Evolutionary conservation across 495 filamentous ascomycete genomes (phyloP), one percentile per base, ranked within the genome.

Genomic region (Talaromyces borbonicus): DNA sequence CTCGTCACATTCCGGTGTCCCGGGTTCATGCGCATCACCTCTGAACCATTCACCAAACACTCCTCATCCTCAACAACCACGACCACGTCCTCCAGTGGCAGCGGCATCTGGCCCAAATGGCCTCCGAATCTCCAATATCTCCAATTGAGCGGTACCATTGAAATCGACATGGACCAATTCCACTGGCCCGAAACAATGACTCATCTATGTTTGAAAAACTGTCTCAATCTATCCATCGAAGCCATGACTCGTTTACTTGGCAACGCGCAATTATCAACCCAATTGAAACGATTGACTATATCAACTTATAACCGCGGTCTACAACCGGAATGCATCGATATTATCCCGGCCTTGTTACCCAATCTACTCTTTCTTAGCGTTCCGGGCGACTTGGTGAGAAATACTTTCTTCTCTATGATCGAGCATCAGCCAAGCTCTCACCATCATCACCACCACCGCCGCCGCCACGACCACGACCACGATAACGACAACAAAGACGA

Each of bases 1-100:
- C 68, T 84, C 11, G 51, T 57, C 20, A 63, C 56, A 3, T 61
- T 87, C 4, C 67, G 68, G 27, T 69, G 85, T 33, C 82, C 82
- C 2, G 71, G 69, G 15, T 68, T 61, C n/a, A 73, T 71, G 26
- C 58, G 54, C 40, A 56, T 57, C 31, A 58, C 47, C 16, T 14
- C 45, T 9, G 30, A 53, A 12, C 16, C 33, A 37, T 12, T 14
- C 5, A 2, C 35, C 16, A 9, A 29, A 29, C 26, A 29, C 26
- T 6, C 26, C 5, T 5, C 5, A 29, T 29, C 5, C 26, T n/a
- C n/a, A n/a, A n/a, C n/a, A n/a, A n/a, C n/a, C n/a, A n/a, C n/a
- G n/a, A n/a, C n/a, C n/a, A n/a, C n/a, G n/a, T n/a, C n/a, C n/a
- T n/a, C n/a, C n/a, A n/a, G n/a, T n/a, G n/a, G n/a, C n/a, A 8